Base-by-base conservation (phyloP, 495 filamentous ascomycete genomes). In the Neurospora hispaniola region DNA sequence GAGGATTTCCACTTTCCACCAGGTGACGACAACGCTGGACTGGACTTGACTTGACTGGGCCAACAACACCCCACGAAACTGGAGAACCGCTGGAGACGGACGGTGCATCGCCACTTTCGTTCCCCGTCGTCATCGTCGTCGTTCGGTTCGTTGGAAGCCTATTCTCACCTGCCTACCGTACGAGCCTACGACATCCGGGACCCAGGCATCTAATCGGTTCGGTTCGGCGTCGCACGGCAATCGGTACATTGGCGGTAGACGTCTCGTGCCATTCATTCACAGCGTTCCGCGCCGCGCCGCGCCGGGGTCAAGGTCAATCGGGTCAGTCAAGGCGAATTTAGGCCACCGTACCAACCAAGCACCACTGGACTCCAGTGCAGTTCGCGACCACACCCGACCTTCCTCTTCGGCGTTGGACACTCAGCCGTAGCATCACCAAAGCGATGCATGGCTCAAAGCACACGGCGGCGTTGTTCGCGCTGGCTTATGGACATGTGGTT, bases 361-460 rank as follows among this genome's bases (percentile, higher is more conserved):
- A 31, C 27, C 35, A 38, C 35, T 38, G 5, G 35, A 31, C 27
- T 2, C 2, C 27, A 31, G 35, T 38, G 35, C 35, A 38, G 35
- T 38, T 38, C 35, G 35, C 35, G 35, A 38, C 1, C 3, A 12
- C 54, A 38, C 27, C 7, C 39, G 39, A 7, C 23, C 14, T 48
- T n/a, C n/a, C n/a, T n/a, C n/a, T n/a, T 27, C 5, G 27, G 54
- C 23, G 16, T 3, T 16, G 14, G 54, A 66, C 54, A 35, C 54
- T 62, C 54, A 6, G 23, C 27, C 27, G 35, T 7, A 31, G 6
- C 7, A 66, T 66, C 54, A 38, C 27, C 14, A 18, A 70, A 39
- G 75, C 59, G 18, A 84, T 84, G 81, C 80, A 77, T 72, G 80
- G 79, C 75, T 75, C 76, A 18, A 69, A 73, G 40, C 74, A 76